phyloP scores from a whole-genome alignment of 441 rosid species.

The Gossypium schwendimanii region DNA sequence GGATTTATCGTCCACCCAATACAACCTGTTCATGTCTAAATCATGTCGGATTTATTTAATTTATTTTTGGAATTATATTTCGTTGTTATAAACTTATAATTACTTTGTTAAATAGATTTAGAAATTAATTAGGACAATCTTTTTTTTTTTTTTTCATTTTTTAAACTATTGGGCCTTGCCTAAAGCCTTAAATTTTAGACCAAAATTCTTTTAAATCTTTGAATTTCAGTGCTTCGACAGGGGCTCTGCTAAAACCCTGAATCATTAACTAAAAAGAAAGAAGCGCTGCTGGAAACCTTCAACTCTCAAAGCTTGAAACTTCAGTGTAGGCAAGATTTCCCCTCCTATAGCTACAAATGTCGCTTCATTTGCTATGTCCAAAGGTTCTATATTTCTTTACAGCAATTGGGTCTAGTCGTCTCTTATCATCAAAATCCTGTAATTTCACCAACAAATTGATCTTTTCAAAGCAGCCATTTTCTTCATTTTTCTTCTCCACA shows the following conservation, averaged over 20 bases:
- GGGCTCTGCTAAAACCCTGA: not conserved
- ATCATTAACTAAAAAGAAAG: not conserved
- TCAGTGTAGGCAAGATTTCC: conserved; percentile 27
- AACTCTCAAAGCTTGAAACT: not conserved
- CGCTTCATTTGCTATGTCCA: conserved; percentile 28
- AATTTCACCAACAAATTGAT: conserved; percentile 8
- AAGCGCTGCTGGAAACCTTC: no score
- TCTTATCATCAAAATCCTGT: conserved; percentile 23
- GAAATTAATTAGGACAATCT: not conserved
- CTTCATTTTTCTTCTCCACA: conserved; percentile 35
- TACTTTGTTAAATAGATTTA: not conserved
- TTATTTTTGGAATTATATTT: not conserved
- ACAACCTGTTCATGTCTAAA: no score
- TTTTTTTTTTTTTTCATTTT: not conserved
- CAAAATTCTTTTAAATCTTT: not conserved
- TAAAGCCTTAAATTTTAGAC: not conserved
- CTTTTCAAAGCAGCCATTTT: conserved; percentile 22
- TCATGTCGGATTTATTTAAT: no score
- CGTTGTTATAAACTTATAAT: not conserved
- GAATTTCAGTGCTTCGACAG: not conserved
- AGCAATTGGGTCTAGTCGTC: conserved; percentile 4
- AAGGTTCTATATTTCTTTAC: conserved; percentile 17
- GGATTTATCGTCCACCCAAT: not conserved
- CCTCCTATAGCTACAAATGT: conserved; percentile 18
- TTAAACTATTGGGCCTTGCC: not conserved